phyloP scores from a whole-genome alignment of 768 basidiomycete species.

The Naganishia vaughanmartiniae region DNA sequence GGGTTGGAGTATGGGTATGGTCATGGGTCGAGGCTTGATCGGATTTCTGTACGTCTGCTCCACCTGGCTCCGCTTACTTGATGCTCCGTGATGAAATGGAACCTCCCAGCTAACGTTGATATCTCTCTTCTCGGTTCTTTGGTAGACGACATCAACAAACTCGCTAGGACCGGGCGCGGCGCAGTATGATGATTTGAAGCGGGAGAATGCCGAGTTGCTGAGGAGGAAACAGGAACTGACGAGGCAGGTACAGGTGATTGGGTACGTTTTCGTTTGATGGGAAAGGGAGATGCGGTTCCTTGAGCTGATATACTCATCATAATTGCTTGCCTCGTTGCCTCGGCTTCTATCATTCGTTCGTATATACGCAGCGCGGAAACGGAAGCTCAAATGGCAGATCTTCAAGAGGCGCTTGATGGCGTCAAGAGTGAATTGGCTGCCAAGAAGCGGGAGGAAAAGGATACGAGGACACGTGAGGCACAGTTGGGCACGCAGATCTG shows the following conservation, averaged over 20 bases:
- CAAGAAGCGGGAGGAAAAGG: slow-evolving; percentile 25
- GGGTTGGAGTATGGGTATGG: not conserved
- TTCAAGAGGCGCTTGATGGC: slow-evolving; percentile 20
- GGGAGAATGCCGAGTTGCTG: not conserved
- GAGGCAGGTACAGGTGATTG: slow-evolving; percentile 12
- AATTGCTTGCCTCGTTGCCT: too few species aligned
- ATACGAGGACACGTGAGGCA: slow-evolving; percentile 10
- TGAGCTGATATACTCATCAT: too few species aligned
- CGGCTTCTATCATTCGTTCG: too few species aligned
- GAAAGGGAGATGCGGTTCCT: too few species aligned
- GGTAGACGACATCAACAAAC: slow-evolving; percentile 12
- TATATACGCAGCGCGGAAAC: slow-evolving; percentile 2
- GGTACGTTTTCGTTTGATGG: not conserved
- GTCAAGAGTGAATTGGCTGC: slow-evolving; percentile 1
- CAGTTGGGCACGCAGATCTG: slow-evolving; percentile 21
- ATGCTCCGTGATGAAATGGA: too few species aligned
- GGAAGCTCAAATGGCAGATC: slow-evolving; percentile 16
- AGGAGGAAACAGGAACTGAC: slow-evolving; percentile 6
- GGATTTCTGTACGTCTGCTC: slow-evolving; percentile 9
- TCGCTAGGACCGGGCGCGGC: not conserved
- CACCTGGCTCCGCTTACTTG: too few species aligned
- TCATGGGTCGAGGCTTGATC: slow-evolving; percentile 5
- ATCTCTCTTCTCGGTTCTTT: too few species aligned
- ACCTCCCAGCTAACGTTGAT: too few species aligned
- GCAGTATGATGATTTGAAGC: slow-evolving; percentile 1